These are phyloP conservation scores for Lanmaoa rubissima DNA, from an alignment of 768 basidiomycete species.

Conservation along the genomic window DNA sequence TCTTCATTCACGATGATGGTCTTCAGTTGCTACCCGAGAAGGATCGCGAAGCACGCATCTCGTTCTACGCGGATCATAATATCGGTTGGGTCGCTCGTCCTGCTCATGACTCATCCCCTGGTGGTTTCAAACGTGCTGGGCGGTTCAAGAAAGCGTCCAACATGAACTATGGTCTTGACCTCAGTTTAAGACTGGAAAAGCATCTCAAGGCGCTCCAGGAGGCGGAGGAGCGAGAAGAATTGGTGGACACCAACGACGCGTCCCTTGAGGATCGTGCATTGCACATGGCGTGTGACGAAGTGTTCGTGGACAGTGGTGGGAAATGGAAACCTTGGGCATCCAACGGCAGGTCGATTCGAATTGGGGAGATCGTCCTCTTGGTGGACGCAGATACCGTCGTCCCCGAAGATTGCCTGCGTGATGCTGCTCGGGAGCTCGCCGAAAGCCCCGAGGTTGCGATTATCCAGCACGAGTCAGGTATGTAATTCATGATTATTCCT, in stretches of 20 bases:
- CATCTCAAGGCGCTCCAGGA: conserved; percentile 39
- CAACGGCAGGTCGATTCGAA: conserved; percentile 70
- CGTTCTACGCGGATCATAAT: conserved; percentile 55
- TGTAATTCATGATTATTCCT: conserved; percentile 35
- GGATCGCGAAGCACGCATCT: conserved; percentile 47
- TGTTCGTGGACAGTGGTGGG: conserved; percentile 53
- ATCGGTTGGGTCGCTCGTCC: conserved; percentile 65
- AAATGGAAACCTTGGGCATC: conserved; percentile 73
- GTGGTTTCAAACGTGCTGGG: conserved; percentile 49
- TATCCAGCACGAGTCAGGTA: conserved; percentile 85
- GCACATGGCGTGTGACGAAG: conserved; percentile 71
- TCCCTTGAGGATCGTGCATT: conserved; percentile 70
- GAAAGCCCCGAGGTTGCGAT: conserved; percentile 65
- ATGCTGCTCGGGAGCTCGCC: conserved; percentile 81
- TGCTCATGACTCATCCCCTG: conserved; percentile 30
- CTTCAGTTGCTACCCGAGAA: conserved; percentile 47
- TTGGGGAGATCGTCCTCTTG: conserved; percentile 79
- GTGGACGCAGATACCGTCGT: conserved; percentile 90
- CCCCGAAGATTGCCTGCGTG: conserved; percentile 87
- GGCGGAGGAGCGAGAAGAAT: conserved; percentile 42
- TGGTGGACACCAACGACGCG: conserved; percentile 39
- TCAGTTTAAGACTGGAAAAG: conserved; percentile 37
- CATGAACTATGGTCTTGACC: conserved; percentile 72
- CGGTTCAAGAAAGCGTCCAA: conserved; percentile 95
- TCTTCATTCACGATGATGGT: conserved; percentile 64